Evolutionary conservation across 2,329 filamentous ascomycete species (phyloP).

Genomic region (Lasiodiplodia theobromae): DNA sequence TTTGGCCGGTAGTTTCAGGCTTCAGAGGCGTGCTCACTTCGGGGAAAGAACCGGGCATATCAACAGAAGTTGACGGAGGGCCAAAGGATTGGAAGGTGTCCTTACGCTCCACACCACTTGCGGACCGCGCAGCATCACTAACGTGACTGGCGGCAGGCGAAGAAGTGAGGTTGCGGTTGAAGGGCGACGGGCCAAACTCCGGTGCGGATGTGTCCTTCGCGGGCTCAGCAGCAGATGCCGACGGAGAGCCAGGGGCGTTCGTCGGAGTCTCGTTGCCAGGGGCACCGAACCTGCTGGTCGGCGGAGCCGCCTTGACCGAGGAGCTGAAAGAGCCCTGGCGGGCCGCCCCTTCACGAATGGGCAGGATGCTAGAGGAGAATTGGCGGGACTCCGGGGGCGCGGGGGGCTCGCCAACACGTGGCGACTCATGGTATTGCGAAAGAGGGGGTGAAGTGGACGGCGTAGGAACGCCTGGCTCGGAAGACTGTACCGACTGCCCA

Average conservation of each 20-base stretch:
- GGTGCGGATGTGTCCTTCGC: conserved; percentile 41
- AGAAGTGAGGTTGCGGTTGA: conserved; percentile 47
- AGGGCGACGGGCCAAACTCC: conserved; percentile 45
- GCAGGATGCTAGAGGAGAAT: conserved; percentile 77
- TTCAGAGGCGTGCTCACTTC: conserved; percentile 53
- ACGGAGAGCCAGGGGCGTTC: conserved; percentile 48
- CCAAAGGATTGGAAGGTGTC: conserved; percentile 51
- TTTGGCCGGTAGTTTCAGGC: conserved; percentile 57
- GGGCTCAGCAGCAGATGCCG: conserved; percentile 60
- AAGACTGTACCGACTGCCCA: conserved; percentile 53
- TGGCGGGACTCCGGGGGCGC: conserved; percentile 77
- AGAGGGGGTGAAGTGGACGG: conserved; percentile 70
- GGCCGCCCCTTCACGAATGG: conserved; percentile 65
- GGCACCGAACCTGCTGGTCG: conserved; percentile 68
- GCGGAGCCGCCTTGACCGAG: conserved; percentile 78
- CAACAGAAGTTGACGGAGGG: conserved; percentile 34
- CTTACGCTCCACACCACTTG: conserved; percentile 46
- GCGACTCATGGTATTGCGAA: conserved; percentile 60
- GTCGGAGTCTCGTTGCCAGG: conserved; percentile 58
- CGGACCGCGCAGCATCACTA: conserved; percentile 48
- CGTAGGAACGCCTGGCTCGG: conserved; percentile 61
- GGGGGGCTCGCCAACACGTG: conserved; percentile 65
- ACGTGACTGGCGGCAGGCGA: conserved; percentile 50
- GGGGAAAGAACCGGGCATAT: conserved; percentile 59
- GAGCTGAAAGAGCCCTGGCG: conserved; percentile 74